These are phyloP conservation scores for Xylaria curta DNA, from an alignment of 495 filamentous ascomycete species.

Conservation along the genomic window DNA sequence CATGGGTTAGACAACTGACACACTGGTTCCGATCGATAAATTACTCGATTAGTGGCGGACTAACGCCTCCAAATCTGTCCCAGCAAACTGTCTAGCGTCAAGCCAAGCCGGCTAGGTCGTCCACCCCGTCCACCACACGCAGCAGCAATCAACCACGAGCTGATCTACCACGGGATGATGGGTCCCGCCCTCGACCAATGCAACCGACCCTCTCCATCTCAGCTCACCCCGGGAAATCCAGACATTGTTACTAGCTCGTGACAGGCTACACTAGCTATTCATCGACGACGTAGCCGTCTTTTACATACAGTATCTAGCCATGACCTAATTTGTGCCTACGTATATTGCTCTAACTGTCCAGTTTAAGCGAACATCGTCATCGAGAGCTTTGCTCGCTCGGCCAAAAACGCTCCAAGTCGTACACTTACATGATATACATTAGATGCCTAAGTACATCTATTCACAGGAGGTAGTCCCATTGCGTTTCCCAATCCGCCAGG, in stretches of 20 bases:
- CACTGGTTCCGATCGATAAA: constrained; percentile 18
- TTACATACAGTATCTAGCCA: neutral
- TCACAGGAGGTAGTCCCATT: neutral
- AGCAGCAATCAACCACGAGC: constrained; percentile 23
- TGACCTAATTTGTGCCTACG: neutral
- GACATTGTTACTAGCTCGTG: constrained; percentile 19
- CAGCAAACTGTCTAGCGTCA: constrained; percentile 26
- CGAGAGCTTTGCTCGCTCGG: neutral
- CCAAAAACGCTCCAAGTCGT: neutral
- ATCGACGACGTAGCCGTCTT: neutral
- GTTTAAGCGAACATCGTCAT: neutral
- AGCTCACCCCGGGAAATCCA: constrained; percentile 19
- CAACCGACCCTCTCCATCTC: constrained; percentile 7
- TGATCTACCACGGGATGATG: constrained; percentile 22
- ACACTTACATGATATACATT: neutral
- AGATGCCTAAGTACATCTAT: neutral
- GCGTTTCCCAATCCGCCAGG: neutral
- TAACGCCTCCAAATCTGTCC: constrained; percentile 23
- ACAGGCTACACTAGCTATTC: constrained; percentile 11
- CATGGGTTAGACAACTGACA: constrained; percentile 1
- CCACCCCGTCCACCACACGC: constrained; percentile 14
- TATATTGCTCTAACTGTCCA: neutral
- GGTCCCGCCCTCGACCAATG: constrained; percentile 26
- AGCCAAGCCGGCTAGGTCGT: constrained; percentile 25
- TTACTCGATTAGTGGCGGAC: constrained; percentile 23